Evolutionary conservation across 352 stramenopile genomes (phyloP).

Genomic region (Globisporangium splendens): DNA sequence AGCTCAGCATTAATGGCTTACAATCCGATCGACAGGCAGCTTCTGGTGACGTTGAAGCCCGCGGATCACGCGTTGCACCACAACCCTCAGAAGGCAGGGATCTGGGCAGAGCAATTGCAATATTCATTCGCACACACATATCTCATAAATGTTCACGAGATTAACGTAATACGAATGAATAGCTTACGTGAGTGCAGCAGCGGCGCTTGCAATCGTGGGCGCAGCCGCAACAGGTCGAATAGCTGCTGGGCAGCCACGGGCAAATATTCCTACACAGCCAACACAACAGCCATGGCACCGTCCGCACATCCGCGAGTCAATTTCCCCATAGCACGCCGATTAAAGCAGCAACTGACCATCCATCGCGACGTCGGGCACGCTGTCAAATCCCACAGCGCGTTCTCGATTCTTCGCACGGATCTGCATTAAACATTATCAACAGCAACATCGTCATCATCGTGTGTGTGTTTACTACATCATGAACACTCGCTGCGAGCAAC

Average conservation of each 20-base stretch:
- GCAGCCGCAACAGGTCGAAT: slow-evolving; percentile 21
- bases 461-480: too few species aligned
- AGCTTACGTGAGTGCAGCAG: slow-evolving; percentile 18
- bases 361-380: neutral
- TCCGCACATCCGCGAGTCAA: neutral
- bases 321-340: too few species aligned
- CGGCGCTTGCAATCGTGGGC: slow-evolving; percentile 12
- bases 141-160: neutral
- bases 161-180: neutral
- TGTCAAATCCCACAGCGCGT: slow-evolving; percentile 22
- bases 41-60: neutral
- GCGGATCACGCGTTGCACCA: neutral
- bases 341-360: neutral
- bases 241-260: slow-evolving; percentile 1
- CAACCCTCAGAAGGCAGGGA: neutral
- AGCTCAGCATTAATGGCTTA: slow-evolving; percentile 2
- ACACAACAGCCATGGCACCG: neutral
- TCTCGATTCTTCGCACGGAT: slow-evolving; percentile 25
- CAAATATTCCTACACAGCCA: neutral
- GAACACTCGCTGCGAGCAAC: too few species aligned
- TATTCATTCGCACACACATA: neutral
- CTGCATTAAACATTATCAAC: slow-evolving; percentile 12
- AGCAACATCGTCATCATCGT: too few species aligned
- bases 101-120: neutral
- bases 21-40: neutral